These are phyloP conservation scores for Aureobasidium vineae DNA, from an alignment of 2,329 filamentous ascomycete genomes.

Conservation along the genomic window DNA sequence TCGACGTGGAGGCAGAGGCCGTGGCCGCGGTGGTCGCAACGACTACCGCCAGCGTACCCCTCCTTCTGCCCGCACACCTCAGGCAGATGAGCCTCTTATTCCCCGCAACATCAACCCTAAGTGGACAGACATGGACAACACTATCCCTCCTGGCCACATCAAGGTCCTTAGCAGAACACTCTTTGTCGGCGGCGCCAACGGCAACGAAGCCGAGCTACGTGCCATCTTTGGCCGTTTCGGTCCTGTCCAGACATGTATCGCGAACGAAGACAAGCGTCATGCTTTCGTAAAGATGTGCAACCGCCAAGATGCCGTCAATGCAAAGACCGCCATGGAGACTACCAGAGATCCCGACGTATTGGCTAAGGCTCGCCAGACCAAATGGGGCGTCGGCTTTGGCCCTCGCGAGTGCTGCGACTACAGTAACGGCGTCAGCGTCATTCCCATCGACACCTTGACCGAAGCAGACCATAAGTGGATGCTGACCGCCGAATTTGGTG, in stretches of 20 bases:
- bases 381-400: slow-evolving; percentile 97
- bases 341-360: slow-evolving; percentile 75
- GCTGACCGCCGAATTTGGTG: slow-evolving; percentile 87
- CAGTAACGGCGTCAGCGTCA: slow-evolving; percentile 83
- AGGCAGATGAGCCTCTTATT: background rate
- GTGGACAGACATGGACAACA: slow-evolving; percentile 75
- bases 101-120: slow-evolving; percentile 49
- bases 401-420: slow-evolving; percentile 98
- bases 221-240: slow-evolving; percentile 78
- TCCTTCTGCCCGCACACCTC: slow-evolving; percentile 36
- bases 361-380: slow-evolving; percentile 67
- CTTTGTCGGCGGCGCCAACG: slow-evolving; percentile 89
- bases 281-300: slow-evolving; percentile 99
- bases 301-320: slow-evolving; percentile 76
- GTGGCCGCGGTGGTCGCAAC: slow-evolving; percentile 53
- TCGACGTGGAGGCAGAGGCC: slow-evolving; percentile 44
- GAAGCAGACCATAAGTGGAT: slow-evolving; percentile 98
- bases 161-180: slow-evolving; percentile 92
- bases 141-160: slow-evolving; percentile 72
- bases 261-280: slow-evolving; percentile 96
- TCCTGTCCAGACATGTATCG: slow-evolving; percentile 92
- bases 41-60: slow-evolving; percentile 86
- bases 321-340: slow-evolving; percentile 86
- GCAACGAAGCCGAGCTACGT: slow-evolving; percentile 76
- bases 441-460: slow-evolving; percentile 87